Evolutionary conservation across 148 eudicot genomes (phyloP).

Genomic region (Salicornia ramosissima): DNA sequence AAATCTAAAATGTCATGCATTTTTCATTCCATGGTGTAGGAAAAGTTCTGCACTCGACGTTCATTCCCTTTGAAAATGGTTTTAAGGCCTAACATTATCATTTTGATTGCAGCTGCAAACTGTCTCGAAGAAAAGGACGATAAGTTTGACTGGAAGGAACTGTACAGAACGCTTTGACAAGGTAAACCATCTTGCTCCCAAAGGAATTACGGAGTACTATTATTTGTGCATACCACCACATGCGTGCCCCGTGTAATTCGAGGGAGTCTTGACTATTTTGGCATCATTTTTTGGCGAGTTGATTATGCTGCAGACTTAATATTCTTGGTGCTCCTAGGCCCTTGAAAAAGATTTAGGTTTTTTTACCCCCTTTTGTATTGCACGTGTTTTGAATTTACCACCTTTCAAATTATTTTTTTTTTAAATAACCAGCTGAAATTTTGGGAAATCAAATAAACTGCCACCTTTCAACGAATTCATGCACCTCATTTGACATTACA

Average conservation of each 20-base stretch:
- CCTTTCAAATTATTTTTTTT: too few relatives aligned
- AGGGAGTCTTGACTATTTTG: not conserved
- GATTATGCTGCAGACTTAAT: not conserved
- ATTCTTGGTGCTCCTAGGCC: not conserved
- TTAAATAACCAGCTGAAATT: too few relatives aligned
- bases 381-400: too few relatives aligned
- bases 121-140: conserved; percentile 37
- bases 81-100: not conserved
- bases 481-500: too few relatives aligned
- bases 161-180: conserved; percentile 45
- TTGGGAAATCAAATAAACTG: too few relatives aligned
- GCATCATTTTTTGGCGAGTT: not conserved
- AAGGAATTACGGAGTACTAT: not conserved
- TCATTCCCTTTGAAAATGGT: not conserved
- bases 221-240: not conserved
- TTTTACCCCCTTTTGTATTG: too few relatives aligned
- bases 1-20: not conserved
- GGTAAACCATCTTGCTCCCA: conserved; percentile 30
- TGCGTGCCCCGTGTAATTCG: not conserved
- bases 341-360: not conserved
- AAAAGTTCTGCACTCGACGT: not conserved
- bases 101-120: conserved; percentile 36
- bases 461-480: too few relatives aligned
- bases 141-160: conserved; percentile 53
- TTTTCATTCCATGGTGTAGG: not conserved